Base-by-base conservation (phyloP, 116 monocot species). In the Papilionanthe hybrid region DNA sequence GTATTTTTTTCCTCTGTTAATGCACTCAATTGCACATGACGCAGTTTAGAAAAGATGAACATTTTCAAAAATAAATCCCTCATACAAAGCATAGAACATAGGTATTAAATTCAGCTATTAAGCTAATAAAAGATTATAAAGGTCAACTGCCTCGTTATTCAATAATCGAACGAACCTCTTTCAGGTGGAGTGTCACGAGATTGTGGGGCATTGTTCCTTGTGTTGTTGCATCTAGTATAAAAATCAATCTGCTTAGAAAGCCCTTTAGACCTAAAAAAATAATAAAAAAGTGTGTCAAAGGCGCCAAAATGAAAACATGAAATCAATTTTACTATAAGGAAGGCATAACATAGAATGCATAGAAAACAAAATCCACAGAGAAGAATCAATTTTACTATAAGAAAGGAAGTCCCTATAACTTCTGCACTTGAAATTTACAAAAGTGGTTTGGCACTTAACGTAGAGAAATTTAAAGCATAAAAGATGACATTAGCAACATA, bases 121-220 rank as follows among this genome's bases (percentile, higher is more conserved):
- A 77, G 3, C 20, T 41, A 56, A 77, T 42, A 77, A 41, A 27
- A 50, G n/a, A 10, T 58, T 20, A 77, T 37, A 77, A 56, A 30
- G 19, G 18, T 57, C 37, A 41, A 29, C 3, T 30, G 32, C 42
- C 9, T 9, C 32, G 13, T 28, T 55, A 57, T 37, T 37, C 63
- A 44, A 30, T 19, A 58, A 45, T n/a, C 30, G 19, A 79, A 78
- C 76, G 53, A 73, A 93, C 98, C 98, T 98, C 98, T 94, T 77
- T 94, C 90, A 5, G 98, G 98, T 66, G 98, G 98, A 75, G 86
- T 92, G 73, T 91, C 94, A 83, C 87, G 92, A 79, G 94, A 94
- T 65, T 93, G 92, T 41, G 93, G 91, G 88, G 88, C 87, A 86
- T 84, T 73, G 65, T 79, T 83, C 71, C 75, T 92, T 47, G 88